Evolutionary conservation across 495 filamentous ascomycete species (phyloP).

Genomic region (Podospora appendiculata): DNA sequence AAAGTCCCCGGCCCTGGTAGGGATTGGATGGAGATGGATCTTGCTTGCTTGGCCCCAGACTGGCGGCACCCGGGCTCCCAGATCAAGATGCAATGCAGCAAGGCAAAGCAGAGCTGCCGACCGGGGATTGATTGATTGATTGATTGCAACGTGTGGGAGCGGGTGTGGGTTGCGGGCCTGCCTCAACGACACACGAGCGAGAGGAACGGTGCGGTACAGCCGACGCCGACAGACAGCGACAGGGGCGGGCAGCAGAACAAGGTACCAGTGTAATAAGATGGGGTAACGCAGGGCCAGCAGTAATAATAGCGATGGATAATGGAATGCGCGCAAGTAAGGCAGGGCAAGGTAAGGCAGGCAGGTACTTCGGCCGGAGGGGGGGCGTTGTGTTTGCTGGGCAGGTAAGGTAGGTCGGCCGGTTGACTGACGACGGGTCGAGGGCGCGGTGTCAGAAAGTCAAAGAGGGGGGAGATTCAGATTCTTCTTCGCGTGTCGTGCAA

Average conservation of each 20-base stretch:
- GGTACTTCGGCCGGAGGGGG: not conserved
- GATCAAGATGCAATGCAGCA: not conserved
- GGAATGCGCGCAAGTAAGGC: not conserved
- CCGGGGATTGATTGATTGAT: not conserved
- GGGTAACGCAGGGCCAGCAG: not conserved
- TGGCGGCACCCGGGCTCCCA: slow-evolving; percentile 9
- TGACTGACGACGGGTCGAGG: not conserved
- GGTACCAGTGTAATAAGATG: too few relatives aligned
- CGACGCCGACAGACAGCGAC: too few relatives aligned
- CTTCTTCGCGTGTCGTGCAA: slow-evolving; percentile 12
- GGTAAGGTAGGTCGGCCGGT: not conserved
- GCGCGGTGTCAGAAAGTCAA: slow-evolving; percentile 2
- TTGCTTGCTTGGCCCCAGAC: slow-evolving; percentile 1
- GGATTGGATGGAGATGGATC: slow-evolving; percentile 7
- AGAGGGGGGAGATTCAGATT: slow-evolving; percentile 3
- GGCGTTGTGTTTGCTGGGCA: not conserved
- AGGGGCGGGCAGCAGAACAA: too few relatives aligned
- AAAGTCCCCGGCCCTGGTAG: not conserved
- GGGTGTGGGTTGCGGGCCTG: not conserved
- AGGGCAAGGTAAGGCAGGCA: not conserved
- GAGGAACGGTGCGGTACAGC: not conserved
- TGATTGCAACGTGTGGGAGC: not conserved
- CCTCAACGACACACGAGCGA: not conserved
- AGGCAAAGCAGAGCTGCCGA: not conserved
- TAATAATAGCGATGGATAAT: not conserved